Base-by-base conservation (phyloP, 2,329 filamentous ascomycete genomes). In the Rutstroemia sydowiana region DNA sequence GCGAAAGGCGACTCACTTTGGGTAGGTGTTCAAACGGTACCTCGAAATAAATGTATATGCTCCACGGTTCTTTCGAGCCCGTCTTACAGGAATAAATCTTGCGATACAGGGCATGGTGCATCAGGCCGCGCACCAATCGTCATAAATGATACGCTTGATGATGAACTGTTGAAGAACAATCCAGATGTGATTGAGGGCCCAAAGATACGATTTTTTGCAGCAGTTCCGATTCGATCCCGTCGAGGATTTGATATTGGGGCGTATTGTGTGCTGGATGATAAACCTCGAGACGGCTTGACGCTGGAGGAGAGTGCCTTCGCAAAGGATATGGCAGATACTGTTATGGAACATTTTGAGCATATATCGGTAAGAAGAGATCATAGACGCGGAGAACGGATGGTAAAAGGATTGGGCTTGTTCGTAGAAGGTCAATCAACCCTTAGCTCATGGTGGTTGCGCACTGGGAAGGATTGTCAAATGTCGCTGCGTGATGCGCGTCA, bases 311-410 rank as follows among this genome's bases (percentile, higher is more conserved):
- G 76, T 2, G 69, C 72, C 18, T 82, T 81, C 46, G 71, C 86
- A 66, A 75, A 77, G 40, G 78, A 77, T 18, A 72, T 85, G 66
- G 71, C 76, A 0, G 68, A 68, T 20, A 75, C 79, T 1, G 71
- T 82, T 3, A 81, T 83, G 69, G 74, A 78, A 34, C 82, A 85
- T 54, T 62, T 87, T 23, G 80, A 82, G 66, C 78, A 73, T 72
- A 75, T 69, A 32, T 71, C 74, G 62, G 76, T 70, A 55, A 73
- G 68, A 39, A 78, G 74, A 54, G 78, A 76, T 58, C 77, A 74
- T 59, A 75, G 71, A 57, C 74, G 72, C 56, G 78, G 71, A 34
- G 78, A 73, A 58, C 76, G 73, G 60, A 82, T 76, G 68, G 76
- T 73, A 50, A 70, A 74, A 14, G 77, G 78, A 0, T 64, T 82